Evolutionary conservation across 2,329 filamentous ascomycete species (phyloP), one percentile per base, ranked within the genome.

Genomic region (Trichoderma sp.): DNA sequence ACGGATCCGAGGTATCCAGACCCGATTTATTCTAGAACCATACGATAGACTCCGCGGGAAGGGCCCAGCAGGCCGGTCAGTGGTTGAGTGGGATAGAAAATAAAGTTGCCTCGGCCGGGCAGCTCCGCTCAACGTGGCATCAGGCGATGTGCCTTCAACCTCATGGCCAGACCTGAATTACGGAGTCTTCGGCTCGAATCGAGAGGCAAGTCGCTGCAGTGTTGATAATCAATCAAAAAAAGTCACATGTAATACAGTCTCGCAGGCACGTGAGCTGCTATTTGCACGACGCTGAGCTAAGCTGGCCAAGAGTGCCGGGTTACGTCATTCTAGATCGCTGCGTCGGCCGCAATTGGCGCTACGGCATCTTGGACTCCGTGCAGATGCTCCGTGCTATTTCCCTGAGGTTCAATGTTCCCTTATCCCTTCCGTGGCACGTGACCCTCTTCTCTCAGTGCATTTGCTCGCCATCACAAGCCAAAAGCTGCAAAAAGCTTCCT

Each of bases 91-190:
- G 45, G n/a, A 60, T 16, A 3, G 11, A 41, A 27, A 14, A 14
- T 71, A 71, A 31, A 60, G 41, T 41, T 71, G 33, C 67, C 67
- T 69, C 67, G 67, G 67, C 29, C 67, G 45, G 67, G 33, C 53
- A 71, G 65, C 67, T 31, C 53, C 67, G 67, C 50, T 9, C 45
- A 27, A 59, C 33, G 53, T 38, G n/a, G n/a, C 45, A 59, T 69
- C 31, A 18, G 56, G n/a, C 24, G n/a, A 59, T 59, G 7, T 29
- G 33, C 11, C 4, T 67, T 14, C 21, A 59, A 21, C 33, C 6
- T 38, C 50, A 24, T 56, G 50, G 50, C n/a, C 50, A 16, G 38
- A 41, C 63, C 33, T 69, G 50, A 60, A 69, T 71, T 66, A 45
- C 67, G 67, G 67, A 60, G 67, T 60, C 67, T 21, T 60, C 50